phyloP scores from a whole-genome alignment of 371 early-diverging fungal genomes.

The Mycotypha africana region DNA sequence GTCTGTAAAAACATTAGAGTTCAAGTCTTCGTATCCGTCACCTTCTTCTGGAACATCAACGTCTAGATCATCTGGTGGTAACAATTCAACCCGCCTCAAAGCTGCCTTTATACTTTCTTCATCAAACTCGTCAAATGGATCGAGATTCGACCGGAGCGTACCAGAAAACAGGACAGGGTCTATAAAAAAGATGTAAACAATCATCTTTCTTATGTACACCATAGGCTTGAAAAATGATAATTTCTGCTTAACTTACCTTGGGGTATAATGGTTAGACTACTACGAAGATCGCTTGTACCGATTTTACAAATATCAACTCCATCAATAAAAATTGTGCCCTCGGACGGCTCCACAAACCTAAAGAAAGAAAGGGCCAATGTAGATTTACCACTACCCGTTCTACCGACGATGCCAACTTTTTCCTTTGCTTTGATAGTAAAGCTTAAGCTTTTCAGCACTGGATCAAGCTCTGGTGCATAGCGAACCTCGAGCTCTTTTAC shows the following conservation, averaged over 20 bases:
- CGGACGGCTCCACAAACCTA: constrained; percentile 62
- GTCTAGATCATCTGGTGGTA: too few relatives aligned
- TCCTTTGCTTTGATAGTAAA: constrained; percentile 45
- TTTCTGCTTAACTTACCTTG: too few relatives aligned
- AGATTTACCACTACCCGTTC: constrained; percentile 78
- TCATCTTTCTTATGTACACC: too few relatives aligned
- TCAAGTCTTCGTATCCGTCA: not conserved
- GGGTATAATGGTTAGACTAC: constrained; percentile 69
- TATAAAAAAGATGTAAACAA: too few relatives aligned
- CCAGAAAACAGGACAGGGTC: constrained; percentile 67
- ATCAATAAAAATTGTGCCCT: constrained; percentile 70
- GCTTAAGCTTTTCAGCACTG: constrained; percentile 52
- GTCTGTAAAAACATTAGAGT: not conserved
- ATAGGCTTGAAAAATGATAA: too few relatives aligned
- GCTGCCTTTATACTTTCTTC: constrained; percentile 66
- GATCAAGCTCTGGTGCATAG: constrained; percentile 55
- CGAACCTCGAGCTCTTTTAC: constrained; percentile 50
- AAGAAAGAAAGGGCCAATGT: constrained; percentile 71
- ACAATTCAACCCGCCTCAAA: constrained; percentile 51
- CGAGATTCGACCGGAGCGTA: constrained; percentile 60
- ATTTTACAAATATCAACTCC: constrained; percentile 67
- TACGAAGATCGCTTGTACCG: constrained; percentile 65
- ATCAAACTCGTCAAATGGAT: constrained; percentile 54
- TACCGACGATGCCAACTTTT: constrained; percentile 63
- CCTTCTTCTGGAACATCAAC: too few relatives aligned